These are phyloP conservation scores for Dissoconium aciculare DNA, from an alignment of 2,329 filamentous ascomycete species.

Conservation along the genomic window DNA sequence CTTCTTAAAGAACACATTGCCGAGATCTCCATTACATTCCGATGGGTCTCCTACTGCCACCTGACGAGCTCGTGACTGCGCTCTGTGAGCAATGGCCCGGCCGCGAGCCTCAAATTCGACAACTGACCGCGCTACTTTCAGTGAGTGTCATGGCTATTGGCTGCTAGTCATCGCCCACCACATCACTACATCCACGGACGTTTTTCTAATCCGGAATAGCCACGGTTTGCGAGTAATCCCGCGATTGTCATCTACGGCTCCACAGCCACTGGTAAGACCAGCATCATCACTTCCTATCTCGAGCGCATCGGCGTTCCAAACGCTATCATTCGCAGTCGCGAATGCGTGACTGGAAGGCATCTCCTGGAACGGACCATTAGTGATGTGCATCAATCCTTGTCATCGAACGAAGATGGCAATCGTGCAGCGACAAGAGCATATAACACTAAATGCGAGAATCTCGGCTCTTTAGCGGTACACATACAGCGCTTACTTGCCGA, in stretches of 20 bases:
- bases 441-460: conserved; percentile 55
- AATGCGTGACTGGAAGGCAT: conserved; percentile 67
- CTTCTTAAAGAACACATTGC: conserved; percentile 3
- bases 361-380: conserved; percentile 57
- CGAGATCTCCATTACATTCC: neutral
- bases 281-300: conserved; percentile 50
- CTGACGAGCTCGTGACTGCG: conserved; percentile 17
- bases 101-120: conserved; percentile 33
- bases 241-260: conserved; percentile 47
- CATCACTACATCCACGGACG: too few relatives aligned
- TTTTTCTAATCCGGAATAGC: too few relatives aligned
- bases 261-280: conserved; percentile 74
- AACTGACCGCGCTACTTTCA: conserved; percentile 32
- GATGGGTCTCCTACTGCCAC: conserved; percentile 16
- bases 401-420: conserved; percentile 12
- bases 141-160: conserved; percentile 25
- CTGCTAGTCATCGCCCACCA: too few relatives aligned
- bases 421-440: conserved; percentile 29
- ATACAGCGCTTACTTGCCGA: conserved; percentile 49
- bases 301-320: conserved; percentile 36
- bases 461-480: conserved; percentile 61
- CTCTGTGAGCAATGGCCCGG: conserved; percentile 20
- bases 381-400: conserved; percentile 30
- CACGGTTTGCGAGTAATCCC: too few relatives aligned
- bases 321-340: conserved; percentile 51